phyloP scores from a whole-genome alignment of 441 rosid genomes.

The Adansonia gregorii region DNA sequence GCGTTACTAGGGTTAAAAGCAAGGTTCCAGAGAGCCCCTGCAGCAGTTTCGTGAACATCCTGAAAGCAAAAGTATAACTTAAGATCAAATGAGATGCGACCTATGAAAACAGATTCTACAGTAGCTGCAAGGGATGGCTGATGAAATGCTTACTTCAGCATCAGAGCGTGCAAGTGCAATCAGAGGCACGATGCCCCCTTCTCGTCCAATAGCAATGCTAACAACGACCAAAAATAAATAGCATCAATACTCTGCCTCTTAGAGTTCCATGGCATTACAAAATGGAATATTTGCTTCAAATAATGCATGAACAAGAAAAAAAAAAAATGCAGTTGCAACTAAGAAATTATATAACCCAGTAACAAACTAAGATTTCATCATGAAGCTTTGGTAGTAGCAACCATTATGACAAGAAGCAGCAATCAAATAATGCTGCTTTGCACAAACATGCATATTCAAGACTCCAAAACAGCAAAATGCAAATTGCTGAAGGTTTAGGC shows the following conservation, averaged over 20 bases:
- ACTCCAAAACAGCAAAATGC: slow-evolving; percentile 9
- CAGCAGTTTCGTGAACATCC: slow-evolving; percentile 99
- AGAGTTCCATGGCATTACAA: background rate
- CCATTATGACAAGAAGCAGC: background rate
- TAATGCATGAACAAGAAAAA: background rate
- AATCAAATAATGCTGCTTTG: background rate
- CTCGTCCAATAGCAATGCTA: slow-evolving; percentile 96
- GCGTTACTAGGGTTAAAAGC: slow-evolving; percentile 91
- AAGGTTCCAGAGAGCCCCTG: slow-evolving; percentile 98
- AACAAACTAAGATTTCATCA: background rate
- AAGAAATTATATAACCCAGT: background rate
- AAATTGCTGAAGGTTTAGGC: background rate
- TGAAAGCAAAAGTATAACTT: slow-evolving; percentile 36
- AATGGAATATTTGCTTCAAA: background rate
- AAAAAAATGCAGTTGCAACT: background rate
- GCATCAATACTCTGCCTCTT: slow-evolving; percentile 16
- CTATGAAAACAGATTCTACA: background rate
- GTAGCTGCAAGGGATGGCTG: background rate
- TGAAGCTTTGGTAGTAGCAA: background rate
- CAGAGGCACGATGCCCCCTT: slow-evolving; percentile 94
- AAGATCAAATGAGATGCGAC: slow-evolving; percentile 19
- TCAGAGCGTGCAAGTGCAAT: slow-evolving; percentile 85
- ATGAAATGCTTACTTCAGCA: slow-evolving; percentile 64
- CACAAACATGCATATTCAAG: background rate
- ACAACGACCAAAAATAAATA: slow-evolving; percentile 27